Evolutionary conservation across 2,329 filamentous ascomycete genomes (phyloP).

Genomic region (Dothiorella sarmentorum): DNA sequence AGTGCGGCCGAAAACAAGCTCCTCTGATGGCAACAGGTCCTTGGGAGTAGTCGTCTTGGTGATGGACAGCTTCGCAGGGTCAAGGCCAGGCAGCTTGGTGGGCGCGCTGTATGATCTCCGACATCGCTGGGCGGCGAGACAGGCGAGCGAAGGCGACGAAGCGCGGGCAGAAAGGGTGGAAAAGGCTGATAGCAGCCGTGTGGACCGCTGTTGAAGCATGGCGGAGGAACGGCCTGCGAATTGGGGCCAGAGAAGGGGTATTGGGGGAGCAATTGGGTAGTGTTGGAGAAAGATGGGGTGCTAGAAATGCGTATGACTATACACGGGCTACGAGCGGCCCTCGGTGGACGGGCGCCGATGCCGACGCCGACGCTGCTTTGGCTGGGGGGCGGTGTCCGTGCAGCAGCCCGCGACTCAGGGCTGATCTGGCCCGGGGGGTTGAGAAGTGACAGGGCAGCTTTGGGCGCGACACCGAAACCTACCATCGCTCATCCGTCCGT

Average conservation of each 20-base stretch:
- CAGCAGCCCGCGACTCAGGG: neutral
- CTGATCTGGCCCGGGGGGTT: constrained; percentile 2
- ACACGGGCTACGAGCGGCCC: neutral
- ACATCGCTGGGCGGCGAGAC: constrained; percentile 40
- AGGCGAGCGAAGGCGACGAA: constrained; percentile 25
- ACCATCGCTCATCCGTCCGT: too few relatives aligned
- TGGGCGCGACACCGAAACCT: constrained; percentile 9
- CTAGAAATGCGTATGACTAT: constrained; percentile 9
- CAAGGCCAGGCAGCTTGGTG: constrained; percentile 63
- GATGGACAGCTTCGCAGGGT: constrained; percentile 72
- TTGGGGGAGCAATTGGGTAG: constrained; percentile 12
- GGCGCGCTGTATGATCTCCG: constrained; percentile 50
- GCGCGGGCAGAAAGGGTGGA: constrained; percentile 22
- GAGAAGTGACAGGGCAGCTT: neutral
- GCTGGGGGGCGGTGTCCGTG: neutral
- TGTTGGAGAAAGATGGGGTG: constrained; percentile 10
- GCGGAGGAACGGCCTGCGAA: constrained; percentile 19
- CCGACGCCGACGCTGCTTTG: neutral
- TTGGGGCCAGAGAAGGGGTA: neutral
- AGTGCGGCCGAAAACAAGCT: constrained; percentile 82
- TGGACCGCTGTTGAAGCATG: constrained; percentile 38
- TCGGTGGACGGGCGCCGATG: constrained; percentile 1
- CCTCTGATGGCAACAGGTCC: constrained; percentile 66
- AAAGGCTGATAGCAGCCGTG: constrained; percentile 52
- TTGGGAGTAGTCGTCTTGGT: constrained; percentile 75